Base-by-base conservation (phyloP, 331 rosid genomes). In the Ulmus americana region DNA sequence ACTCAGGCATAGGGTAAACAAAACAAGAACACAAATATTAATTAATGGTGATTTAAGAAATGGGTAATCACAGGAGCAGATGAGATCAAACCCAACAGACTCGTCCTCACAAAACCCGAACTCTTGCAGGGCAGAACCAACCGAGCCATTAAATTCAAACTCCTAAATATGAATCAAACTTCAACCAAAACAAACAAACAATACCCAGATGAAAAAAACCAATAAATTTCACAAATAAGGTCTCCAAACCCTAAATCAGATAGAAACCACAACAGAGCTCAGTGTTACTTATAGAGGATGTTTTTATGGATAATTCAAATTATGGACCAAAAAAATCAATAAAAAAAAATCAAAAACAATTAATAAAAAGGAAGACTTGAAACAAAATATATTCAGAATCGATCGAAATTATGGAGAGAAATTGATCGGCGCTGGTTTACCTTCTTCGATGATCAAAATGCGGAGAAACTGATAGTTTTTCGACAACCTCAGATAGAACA, bases 81-180 rank as follows among this genome's bases (percentile, higher is more conserved):
- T 50, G 84, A 80, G 67, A 81, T 76, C 70, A 83, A 80, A 53
- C 84, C 83, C 69, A 78, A 55, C 13, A 83, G 78, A 74, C 80
- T 67, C 55, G 62, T 75, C 83, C 85, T 80, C 64, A 73, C 72
- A 61, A 61, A 75, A 57, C 77, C 80, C 70, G 70, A 65, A 70
- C 69, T 61, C 77, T 72, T 80, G 71, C 73, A 69, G 0, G 85
- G 88, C 56, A 80, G 64, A 69, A 80, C 81, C 82, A 80, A 74
- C 64, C 82, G 81, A 69, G 83, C 82, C 88, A 83, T 83, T 56
- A 67, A 65, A 70, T 53, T 20, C 12, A 48, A 60, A 71, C 61
- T 61, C 66, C 80, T 64, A 35, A 18, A 4, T 69, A 68, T 11
- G 51, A 41, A 5, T 55, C 46, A 5, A 48, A 68, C 35, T 51